Conservation (phyloP, 2,329 filamentous ascomycete species). For the Erysiphe pulchra region DNA sequence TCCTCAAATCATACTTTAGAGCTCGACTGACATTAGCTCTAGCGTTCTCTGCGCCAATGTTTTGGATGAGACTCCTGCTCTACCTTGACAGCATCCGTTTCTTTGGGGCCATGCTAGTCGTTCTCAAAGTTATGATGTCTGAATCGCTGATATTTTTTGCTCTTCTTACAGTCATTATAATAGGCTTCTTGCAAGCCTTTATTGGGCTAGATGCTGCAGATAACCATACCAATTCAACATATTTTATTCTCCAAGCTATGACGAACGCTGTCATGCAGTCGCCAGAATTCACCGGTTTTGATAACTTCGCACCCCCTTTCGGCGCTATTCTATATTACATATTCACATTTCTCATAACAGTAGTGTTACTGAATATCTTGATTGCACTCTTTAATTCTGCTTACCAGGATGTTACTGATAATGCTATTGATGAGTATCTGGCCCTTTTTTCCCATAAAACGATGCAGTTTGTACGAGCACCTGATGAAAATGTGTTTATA, state of each 20-base stretch:
- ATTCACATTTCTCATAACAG: slow-evolving; percentile 95
- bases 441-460: slow-evolving; percentile 85
- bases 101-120: slow-evolving; percentile 94
- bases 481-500: slow-evolving; percentile 96
- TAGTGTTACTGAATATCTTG: slow-evolving; percentile 76
- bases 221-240: slow-evolving; percentile 36
- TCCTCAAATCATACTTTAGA: too few species aligned
- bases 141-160: slow-evolving; percentile 93
- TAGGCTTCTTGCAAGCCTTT: slow-evolving; percentile 83
- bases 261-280: slow-evolving; percentile 75
- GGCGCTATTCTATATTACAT: slow-evolving; percentile 90
- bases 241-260: slow-evolving; percentile 61
- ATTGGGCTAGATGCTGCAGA: slow-evolving; percentile 73
- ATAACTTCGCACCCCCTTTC: slow-evolving; percentile 76
- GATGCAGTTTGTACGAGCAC: slow-evolving; percentile 86
- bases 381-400: slow-evolving; percentile 94
- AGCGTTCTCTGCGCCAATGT: slow-evolving; percentile 83
- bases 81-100: slow-evolving; percentile 88
- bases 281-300: slow-evolving; percentile 73
- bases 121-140: slow-evolving; percentile 86
- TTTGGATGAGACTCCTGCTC: slow-evolving; percentile 77
- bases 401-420: slow-evolving; percentile 59
- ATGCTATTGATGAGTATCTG: slow-evolving; percentile 87
- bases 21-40: slow-evolving; percentile 2
- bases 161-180: slow-evolving; percentile 55